A percentile compares a stretch with the other conserved stretches of the same genome.
Evolutionary conservation across 2,329 filamentous ascomycete species (phyloP).

Genomic region (Xylariales sp.): DNA sequence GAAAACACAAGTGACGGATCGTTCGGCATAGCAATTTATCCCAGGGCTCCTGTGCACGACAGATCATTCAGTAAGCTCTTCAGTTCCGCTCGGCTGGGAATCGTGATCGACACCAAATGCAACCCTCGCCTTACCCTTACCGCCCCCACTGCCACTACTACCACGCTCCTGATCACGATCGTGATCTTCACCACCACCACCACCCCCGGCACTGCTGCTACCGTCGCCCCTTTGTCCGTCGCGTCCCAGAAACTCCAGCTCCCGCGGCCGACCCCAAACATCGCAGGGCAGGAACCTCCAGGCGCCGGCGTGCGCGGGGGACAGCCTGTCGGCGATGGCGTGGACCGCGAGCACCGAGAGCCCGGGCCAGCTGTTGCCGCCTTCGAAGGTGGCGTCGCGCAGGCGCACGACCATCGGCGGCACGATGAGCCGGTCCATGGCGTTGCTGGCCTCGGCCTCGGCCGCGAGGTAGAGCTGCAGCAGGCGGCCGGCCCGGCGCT

Average conservation of each 20-base stretch:
- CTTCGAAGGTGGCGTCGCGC: slow-evolving; percentile 16
- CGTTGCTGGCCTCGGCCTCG: slow-evolving; percentile 11
- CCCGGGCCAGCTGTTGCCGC: slow-evolving; percentile 16
- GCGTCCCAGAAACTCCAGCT: slow-evolving; percentile 18
- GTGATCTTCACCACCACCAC: too few relatives aligned
- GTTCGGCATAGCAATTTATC: too few relatives aligned
- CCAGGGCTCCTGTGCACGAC: too few relatives aligned
- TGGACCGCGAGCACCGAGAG: slow-evolving; percentile 25
- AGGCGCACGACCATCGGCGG: slow-evolving; percentile 21
- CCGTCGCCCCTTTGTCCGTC: not conserved
- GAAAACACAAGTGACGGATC: too few relatives aligned
- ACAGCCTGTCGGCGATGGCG: slow-evolving; percentile 22
- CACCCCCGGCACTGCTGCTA: too few relatives aligned
- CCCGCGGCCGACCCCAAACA: slow-evolving; percentile 23
- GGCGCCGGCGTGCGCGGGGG: slow-evolving; percentile 16
- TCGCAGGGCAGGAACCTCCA: slow-evolving; percentile 31
- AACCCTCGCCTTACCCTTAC: too few relatives aligned
- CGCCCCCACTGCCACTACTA: too few relatives aligned
- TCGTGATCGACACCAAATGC: too few relatives aligned
- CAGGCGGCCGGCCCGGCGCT: slow-evolving; percentile 10
- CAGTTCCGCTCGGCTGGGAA: too few relatives aligned
- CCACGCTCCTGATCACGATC: too few relatives aligned
- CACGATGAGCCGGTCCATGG: slow-evolving; percentile 16
- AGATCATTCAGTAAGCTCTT: too few relatives aligned
- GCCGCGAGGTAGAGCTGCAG: slow-evolving; percentile 13